Base-by-base conservation (phyloP, 2,329 filamentous ascomycete species). In the Verticillium dahliae region DNA sequence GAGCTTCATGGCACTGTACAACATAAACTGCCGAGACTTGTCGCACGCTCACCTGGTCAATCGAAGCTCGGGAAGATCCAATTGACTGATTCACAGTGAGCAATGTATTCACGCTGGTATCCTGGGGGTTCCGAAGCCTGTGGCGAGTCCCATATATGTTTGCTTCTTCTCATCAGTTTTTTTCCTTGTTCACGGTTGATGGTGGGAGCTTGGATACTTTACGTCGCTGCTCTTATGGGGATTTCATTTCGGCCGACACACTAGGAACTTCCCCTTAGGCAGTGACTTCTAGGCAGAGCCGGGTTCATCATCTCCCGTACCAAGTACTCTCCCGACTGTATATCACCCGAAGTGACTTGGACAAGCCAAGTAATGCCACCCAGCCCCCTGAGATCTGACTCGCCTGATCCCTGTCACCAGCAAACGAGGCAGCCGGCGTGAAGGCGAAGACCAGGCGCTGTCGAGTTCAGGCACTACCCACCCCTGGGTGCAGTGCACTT, bases 141-240 rank as follows among this genome's bases (percentile, higher is more conserved):
- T 41, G 45, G 45, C 45, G 3, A 52, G 45, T 18, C 45, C 18
- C 11, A 9, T 52, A 67, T 66, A 59, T 61, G 67, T 67, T 59
- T 58, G 52, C 56, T 56, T 37, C 18, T 57, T 56, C 60, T 56
- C 13, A 31, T 52, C 22, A 22, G 11, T n/a, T 22, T 22, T 50
- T 27, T 62, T 63, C 59, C 63, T 65, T 65, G 22, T 65, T 65
- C 60, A 55, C 33, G 41, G 54, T 55, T 52, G 45, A 50, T 58
- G 54, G 54, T 52, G 50, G 39, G 60, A 60, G 63, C 63, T 62
- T 61, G 38, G 63, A 62, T 56, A 37, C 45, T 31, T 52, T 18
- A 41, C 58, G 57, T 60, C 55, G 58, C 62, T 45, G 63, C 37
- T 56, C 59, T 60, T 50, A 60, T 60, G 39, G 60, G 22, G 45